Conservation (phyloP, 805 yeast species). For the Scheffersomyces stipitis region DNA sequence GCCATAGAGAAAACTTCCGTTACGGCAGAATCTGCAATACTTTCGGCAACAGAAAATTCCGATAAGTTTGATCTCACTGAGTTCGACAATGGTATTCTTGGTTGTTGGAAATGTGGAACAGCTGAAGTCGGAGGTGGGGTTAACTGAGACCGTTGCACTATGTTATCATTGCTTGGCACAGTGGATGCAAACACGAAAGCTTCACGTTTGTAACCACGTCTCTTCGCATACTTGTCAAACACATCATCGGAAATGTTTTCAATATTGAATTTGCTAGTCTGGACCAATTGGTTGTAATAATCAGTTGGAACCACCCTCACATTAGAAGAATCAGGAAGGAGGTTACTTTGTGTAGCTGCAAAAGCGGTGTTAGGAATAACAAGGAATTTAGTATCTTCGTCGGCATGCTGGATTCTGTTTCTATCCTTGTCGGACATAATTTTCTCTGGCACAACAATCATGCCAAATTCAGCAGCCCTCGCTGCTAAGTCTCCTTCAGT, state of each 20-base stretch:
- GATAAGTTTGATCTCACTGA: constrained; percentile 32
- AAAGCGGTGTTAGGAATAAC: constrained; percentile 60
- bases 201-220: constrained; percentile 45
- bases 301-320: constrained; percentile 65
- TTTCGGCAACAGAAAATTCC: constrained; percentile 24
- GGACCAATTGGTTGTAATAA: constrained; percentile 55
- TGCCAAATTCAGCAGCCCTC: constrained; percentile 43
- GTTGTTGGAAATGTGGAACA: not conserved
- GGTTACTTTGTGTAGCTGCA: constrained; percentile 60
- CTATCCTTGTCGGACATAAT: constrained; percentile 15
- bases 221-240: constrained; percentile 45
- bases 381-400: constrained; percentile 47
- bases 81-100: constrained; percentile 13
- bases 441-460: constrained; percentile 34
- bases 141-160: constrained; percentile 11
- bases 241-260: constrained; percentile 47
- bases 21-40: constrained; percentile 32
- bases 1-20: constrained; percentile 44
- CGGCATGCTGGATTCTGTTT: constrained; percentile 34
- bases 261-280: constrained; percentile 40
- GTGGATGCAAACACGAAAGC: constrained; percentile 19
- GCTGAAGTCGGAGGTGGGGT: constrained; percentile 17
- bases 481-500: constrained; percentile 17
- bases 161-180: constrained; percentile 14
- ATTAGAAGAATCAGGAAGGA: constrained; percentile 52